A percentile compares a stretch with the other conserved stretches of the same genome.
Conservation (phyloP, 495 filamentous ascomycete species). For the Parachaetomium inaequale region DNA sequence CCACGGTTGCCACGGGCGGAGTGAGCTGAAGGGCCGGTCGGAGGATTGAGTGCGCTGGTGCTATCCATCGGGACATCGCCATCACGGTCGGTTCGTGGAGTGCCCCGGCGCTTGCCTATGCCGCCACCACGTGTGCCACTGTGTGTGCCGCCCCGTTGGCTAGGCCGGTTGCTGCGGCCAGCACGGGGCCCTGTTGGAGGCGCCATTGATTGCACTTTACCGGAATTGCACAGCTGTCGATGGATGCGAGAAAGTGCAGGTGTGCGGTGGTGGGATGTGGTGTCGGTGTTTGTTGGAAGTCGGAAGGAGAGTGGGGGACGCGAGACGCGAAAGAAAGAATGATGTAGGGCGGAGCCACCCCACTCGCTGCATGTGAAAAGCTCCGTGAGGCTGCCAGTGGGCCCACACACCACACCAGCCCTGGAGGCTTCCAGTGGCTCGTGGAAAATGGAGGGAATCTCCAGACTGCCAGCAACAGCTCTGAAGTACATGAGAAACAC, state of each 20-base stretch:
- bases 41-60: constrained; percentile 22
- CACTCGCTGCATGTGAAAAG: not conserved
- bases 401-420: too few relatives aligned
- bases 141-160: too few relatives aligned
- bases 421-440: too few relatives aligned
- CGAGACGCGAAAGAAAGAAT: not conserved
- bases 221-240: not conserved
- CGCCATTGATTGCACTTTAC: constrained; percentile 32
- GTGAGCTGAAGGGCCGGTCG: constrained; percentile 28
- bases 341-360: not conserved
- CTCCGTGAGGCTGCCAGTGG: too few relatives aligned
- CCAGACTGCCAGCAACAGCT: too few relatives aligned
- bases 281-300: not conserved
- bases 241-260: not conserved
- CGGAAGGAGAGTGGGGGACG: not conserved
- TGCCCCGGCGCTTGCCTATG: constrained; percentile 62
- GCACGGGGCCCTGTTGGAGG: constrained; percentile 38
- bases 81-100: constrained; percentile 64
- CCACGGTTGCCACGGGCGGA: constrained; percentile 26
- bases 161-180: not conserved
- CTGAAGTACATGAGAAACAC: too few relatives aligned
- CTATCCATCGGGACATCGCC: constrained; percentile 79
- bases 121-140: constrained; percentile 51
- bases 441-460: too few relatives aligned
- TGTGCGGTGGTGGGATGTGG: not conserved